These are phyloP conservation scores for Macrocybe gigantea DNA, from an alignment of 768 basidiomycete genomes.

Conservation along the genomic window DNA sequence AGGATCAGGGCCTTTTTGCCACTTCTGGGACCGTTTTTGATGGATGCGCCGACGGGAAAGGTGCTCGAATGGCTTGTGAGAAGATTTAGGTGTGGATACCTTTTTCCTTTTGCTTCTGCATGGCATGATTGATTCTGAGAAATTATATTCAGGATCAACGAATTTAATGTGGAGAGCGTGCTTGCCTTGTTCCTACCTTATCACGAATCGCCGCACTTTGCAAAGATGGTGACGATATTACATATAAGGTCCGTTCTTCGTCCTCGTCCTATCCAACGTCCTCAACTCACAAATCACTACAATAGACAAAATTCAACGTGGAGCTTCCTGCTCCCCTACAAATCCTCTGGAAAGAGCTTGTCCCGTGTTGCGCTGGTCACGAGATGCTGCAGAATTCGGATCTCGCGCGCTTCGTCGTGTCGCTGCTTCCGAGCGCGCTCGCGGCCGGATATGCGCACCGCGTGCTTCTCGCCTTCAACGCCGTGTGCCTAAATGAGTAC, in stretches of 20 bases:
- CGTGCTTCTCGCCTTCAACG: conserved; percentile 76
- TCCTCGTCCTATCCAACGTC: not conserved
- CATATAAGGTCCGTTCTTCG: conserved; percentile 53
- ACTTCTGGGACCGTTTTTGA: conserved; percentile 73
- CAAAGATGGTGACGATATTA: conserved; percentile 87
- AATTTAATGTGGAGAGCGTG: conserved; percentile 82
- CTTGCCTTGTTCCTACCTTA: conserved; percentile 88
- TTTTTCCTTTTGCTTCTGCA: not conserved
- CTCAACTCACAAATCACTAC: conserved; percentile 1
- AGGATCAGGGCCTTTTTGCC: conserved; percentile 58
- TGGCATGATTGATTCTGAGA: conserved; percentile 2
- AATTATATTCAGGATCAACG: conserved; percentile 61
- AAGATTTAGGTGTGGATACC: conserved; percentile 71
- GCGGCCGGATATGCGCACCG: conserved; percentile 53
- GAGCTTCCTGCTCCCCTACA: conserved; percentile 68
- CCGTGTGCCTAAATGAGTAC: conserved; percentile 75
- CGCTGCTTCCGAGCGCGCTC: conserved; percentile 55
- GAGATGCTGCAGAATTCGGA: conserved; percentile 72
- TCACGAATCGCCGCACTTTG: conserved; percentile 91
- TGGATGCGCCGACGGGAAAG: conserved; percentile 76
- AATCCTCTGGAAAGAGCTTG: conserved; percentile 72
- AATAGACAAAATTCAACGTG: conserved; percentile 55
- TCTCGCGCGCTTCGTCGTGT: conserved; percentile 65
- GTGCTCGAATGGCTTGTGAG: conserved; percentile 93
- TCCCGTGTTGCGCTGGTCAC: conserved; percentile 67